A percentile compares a stretch with the other conserved stretches of the same genome.
These are phyloP conservation scores for Microcyclosporella mali DNA, from an alignment of 2,329 filamentous ascomycete species.

Conservation along the genomic window DNA sequence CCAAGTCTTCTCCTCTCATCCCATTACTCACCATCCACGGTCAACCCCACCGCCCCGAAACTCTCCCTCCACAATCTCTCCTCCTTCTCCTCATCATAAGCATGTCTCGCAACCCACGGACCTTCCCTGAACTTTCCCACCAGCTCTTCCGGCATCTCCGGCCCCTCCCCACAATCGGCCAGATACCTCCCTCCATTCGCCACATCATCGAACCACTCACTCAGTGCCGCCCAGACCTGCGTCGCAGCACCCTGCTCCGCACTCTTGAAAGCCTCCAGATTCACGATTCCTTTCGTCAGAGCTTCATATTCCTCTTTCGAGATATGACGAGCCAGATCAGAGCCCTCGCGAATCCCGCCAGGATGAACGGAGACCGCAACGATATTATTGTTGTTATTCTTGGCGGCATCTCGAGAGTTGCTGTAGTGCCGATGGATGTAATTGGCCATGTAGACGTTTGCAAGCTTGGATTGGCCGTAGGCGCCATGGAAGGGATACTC, in stretches of 20 bases:
- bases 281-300: not conserved
- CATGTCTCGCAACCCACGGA: no score
- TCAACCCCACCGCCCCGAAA: no score
- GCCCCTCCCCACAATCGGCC: constrained; percentile 35
- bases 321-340: constrained; percentile 18
- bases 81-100: no score
- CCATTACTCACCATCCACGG: no score
- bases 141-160: not conserved
- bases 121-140: no score
- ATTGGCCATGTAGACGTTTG: constrained; percentile 48
- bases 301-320: constrained; percentile 10
- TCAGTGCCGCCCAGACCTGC: constrained; percentile 40
- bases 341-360: constrained; percentile 32
- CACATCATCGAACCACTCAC: constrained; percentile 27
- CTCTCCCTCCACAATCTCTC: no score
- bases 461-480: constrained; percentile 48
- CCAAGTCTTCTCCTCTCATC: no score
- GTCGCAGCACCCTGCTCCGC: constrained; percentile 46
- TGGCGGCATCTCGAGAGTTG: no score
- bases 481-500: constrained; percentile 19
- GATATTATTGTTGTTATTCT: no score
- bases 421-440: constrained; percentile 48
- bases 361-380: constrained; percentile 45
- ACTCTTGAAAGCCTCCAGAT: constrained; percentile 8
- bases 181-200: constrained; percentile 43